Base-by-base conservation (phyloP, 371 early-diverging fungal species). In the Catenaria anguillulae region DNA sequence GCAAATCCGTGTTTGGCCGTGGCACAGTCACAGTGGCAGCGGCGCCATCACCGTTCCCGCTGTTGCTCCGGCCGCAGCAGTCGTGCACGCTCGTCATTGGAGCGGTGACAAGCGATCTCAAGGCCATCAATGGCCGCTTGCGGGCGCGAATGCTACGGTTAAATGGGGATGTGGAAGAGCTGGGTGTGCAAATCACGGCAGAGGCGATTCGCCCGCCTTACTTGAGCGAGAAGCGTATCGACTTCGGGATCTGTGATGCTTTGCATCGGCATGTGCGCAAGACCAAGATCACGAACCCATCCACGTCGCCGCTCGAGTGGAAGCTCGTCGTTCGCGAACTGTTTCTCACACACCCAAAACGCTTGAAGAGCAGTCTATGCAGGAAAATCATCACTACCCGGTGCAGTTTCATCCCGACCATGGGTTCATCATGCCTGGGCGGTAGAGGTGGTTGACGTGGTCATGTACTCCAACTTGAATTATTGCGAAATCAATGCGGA, bases 171-270 rank as follows among this genome's bases (percentile, higher is more conserved):
- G 33, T 23, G 2, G 71, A 70, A 55, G 37, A 31, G 31, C 4
- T 13, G 40, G 48, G 46, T 17, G 46, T 75, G 12, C 72, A 73
- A 70, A 64, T 67, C 19, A 48, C 52, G 19, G 75, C 69, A 13
- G 70, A 68, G 33, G 29, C 74, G 12, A 75, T 73, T 42, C 75
- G 73, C 21, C 66, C 80, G 13, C 60, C 78, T 10, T 64, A 61
- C n/a, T 46, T 76, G 2, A 62, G 68, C 61, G 73, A 73, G 29
- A 75, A 71, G 56, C 70, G 67, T 34, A 61, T 79, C 21, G 77
- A 77, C 23, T 78, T 75, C 68, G 78, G 80, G 2, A 65, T 75
- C 10, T 45, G 67, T 13, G 73, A 75, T 4, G 75, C 73, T 19
- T 71, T 73, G 60, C 68, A 64, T 31, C 64, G 68, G 13, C 75